phyloP scores from a whole-genome alignment of 352 stramenopile species.

The Globisporangium barbulae region DNA sequence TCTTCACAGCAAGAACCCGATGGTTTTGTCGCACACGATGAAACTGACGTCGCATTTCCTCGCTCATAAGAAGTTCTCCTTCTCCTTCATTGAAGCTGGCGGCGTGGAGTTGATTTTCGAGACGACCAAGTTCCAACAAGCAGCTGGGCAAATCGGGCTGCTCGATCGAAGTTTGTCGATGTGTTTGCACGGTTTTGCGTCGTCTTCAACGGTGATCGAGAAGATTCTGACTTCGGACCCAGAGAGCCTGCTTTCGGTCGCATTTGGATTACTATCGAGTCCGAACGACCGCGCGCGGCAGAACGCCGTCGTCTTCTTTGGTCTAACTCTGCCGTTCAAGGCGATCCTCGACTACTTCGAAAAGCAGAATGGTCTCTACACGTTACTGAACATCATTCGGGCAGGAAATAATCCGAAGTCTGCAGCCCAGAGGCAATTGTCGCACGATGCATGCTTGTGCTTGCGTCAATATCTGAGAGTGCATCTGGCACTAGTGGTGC shows the following conservation, averaged over 20 bases:
- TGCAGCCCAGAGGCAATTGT: slow-evolving; percentile 70
- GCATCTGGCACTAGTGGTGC: slow-evolving; percentile 70
- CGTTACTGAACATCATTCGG: slow-evolving; percentile 81
- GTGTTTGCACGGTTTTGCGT: slow-evolving; percentile 83
- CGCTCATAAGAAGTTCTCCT: slow-evolving; percentile 82
- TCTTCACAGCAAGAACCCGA: slow-evolving; percentile 79
- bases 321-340: slow-evolving; percentile 76
- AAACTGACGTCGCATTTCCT: slow-evolving; percentile 85
- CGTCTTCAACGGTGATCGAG: slow-evolving; percentile 74
- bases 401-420: slow-evolving; percentile 76
- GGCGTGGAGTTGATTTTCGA: slow-evolving; percentile 72
- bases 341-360: slow-evolving; percentile 84
- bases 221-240: slow-evolving; percentile 55
- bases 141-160: slow-evolving; percentile 47
- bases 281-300: slow-evolving; percentile 77
- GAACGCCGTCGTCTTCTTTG: slow-evolving; percentile 84
- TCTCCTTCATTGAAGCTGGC: slow-evolving; percentile 70
- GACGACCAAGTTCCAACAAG: slow-evolving; percentile 54
- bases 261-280: slow-evolving; percentile 65
- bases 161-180: slow-evolving; percentile 80
- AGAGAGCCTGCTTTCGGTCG: slow-evolving; percentile 56
- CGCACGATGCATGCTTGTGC: slow-evolving; percentile 81
- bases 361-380: slow-evolving; percentile 81
- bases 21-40: slow-evolving; percentile 76
- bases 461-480: slow-evolving; percentile 83